A percentile compares a stretch with the other conserved stretches of the same genome.
Conservation (phyloP, 2,329 filamentous ascomycete genomes). For the Fusarium keratoplasticum region DNA sequence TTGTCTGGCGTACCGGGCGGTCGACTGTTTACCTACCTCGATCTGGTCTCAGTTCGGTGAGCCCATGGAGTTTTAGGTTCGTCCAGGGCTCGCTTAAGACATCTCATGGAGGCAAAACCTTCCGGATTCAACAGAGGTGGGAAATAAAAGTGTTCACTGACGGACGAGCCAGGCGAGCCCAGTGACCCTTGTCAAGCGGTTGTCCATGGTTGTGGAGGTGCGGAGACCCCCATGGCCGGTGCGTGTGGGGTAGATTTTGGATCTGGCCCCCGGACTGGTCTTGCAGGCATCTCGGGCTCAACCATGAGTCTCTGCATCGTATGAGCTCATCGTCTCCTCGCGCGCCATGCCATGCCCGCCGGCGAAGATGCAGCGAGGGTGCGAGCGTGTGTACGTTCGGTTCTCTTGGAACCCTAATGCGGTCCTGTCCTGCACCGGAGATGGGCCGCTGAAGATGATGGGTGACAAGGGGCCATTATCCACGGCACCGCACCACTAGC, state of each 20-base stretch:
- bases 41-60: background rate
- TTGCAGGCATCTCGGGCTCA: slow-evolving; percentile 26
- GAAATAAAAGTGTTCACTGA: slow-evolving; percentile 14
- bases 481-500: slow-evolving; percentile 4
- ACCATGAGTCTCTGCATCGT: slow-evolving; percentile 31
- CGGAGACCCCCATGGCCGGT: slow-evolving; percentile 39
- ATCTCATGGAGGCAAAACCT: slow-evolving; percentile 13
- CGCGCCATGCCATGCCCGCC: slow-evolving; percentile 1
- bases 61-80: background rate
- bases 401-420: slow-evolving; percentile 22
- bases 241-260: slow-evolving; percentile 43
- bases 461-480: background rate
- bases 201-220: slow-evolving; percentile 34
- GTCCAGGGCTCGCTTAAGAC: background rate
- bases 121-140: slow-evolving; percentile 9
- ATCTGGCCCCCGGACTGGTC: slow-evolving; percentile 27
- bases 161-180: slow-evolving; percentile 6
- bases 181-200: slow-evolving; percentile 23
- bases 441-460: slow-evolving; percentile 5
- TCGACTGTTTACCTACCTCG: background rate
- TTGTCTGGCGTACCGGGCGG: slow-evolving; percentile 1
- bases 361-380: slow-evolving; percentile 1
- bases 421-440: background rate
- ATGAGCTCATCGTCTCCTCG: slow-evolving; percentile 29
- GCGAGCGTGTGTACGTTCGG: background rate